These are phyloP conservation scores for Euclidium syriacum DNA, from an alignment of 345 rosid genomes.

Conservation along the genomic window DNA sequence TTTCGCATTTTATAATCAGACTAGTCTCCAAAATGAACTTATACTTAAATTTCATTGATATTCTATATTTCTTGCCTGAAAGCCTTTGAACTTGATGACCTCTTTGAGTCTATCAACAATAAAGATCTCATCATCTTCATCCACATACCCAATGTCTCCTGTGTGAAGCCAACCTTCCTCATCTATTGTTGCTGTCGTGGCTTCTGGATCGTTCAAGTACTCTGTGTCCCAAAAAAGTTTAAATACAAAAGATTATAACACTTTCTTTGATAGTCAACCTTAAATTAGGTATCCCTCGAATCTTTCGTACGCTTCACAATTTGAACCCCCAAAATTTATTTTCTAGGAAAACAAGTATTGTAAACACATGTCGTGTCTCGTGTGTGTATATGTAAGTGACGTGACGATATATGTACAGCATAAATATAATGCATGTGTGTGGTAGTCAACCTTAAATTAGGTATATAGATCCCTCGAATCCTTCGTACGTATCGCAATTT, in stretches of 20 bases:
- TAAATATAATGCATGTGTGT: background rate
- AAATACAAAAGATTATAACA: background rate
- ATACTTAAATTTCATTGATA: too few species aligned
- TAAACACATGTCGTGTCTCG: too few species aligned
- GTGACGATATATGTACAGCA: background rate
- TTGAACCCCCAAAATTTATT: background rate
- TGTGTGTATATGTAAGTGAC: background rate
- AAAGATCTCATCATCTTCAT: slow-evolving; percentile 75
- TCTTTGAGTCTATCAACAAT: slow-evolving; percentile 86
- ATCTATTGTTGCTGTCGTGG: slow-evolving; percentile 70
- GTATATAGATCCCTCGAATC: background rate
- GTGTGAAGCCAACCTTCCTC: slow-evolving; percentile 90
- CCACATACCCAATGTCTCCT: slow-evolving; percentile 85
- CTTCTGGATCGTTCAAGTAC: slow-evolving; percentile 60
- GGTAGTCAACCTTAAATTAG: background rate
- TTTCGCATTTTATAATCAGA: background rate
- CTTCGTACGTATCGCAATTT: background rate
- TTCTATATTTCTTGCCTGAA: slow-evolving; percentile 41
- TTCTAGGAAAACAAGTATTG: background rate
- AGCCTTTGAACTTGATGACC: slow-evolving; percentile 89
- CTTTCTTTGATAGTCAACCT: background rate
- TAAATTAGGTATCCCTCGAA: background rate
- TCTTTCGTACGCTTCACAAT: background rate
- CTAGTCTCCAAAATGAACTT: background rate
- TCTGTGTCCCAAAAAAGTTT: slow-evolving; percentile 34